Percentiles rank a stretch among this genome's conserved stretches.
Evolutionary conservation across 2,329 filamentous ascomycete species (phyloP).

Genomic region (Pezicula radicicola): DNA sequence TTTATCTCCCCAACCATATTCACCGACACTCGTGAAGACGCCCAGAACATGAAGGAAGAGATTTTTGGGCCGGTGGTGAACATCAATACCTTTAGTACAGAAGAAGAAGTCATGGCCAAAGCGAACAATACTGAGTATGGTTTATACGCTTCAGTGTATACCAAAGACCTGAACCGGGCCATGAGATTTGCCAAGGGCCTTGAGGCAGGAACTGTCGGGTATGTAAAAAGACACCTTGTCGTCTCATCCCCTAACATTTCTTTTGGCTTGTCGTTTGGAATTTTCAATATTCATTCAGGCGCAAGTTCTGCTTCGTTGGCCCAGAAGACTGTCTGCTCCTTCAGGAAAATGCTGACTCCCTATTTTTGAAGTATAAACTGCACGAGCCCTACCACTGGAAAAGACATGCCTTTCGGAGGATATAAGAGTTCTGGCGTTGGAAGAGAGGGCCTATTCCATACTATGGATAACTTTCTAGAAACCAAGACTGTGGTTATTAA

Average conservation of each 20-base stretch:
- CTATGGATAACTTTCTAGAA: constrained; percentile 22
- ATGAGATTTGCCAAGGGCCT: constrained; percentile 42
- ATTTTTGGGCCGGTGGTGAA: constrained; percentile 60
- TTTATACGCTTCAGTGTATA: constrained; percentile 57
- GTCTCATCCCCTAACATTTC: too few relatives aligned
- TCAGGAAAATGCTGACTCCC: too few relatives aligned
- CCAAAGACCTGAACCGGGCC: constrained; percentile 47
- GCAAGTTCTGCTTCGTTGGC: too few relatives aligned
- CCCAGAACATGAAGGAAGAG: constrained; percentile 41
- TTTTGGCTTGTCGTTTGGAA: too few relatives aligned
- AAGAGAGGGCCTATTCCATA: constrained; percentile 16
- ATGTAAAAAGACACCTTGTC: too few relatives aligned
- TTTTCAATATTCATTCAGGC: too few relatives aligned
- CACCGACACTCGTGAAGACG: constrained; percentile 15
- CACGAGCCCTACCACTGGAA: constrained; percentile 13
- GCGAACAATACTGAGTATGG: constrained; percentile 66
- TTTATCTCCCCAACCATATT: constrained; percentile 18
- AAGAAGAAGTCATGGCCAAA: constrained; percentile 55
- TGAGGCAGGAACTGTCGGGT: constrained; percentile 44
- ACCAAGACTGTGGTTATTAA: constrained; percentile 22
- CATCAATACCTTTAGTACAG: constrained; percentile 48
- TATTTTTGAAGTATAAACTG: constrained; percentile 24
- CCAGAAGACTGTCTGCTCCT: too few relatives aligned
- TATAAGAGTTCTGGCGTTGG: constrained; percentile 21
- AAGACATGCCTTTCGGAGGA: constrained; percentile 23